Evolutionary conservation across 1,284 basidiomycete species (phyloP).

Genomic region (Ganoderma meredithae): DNA sequence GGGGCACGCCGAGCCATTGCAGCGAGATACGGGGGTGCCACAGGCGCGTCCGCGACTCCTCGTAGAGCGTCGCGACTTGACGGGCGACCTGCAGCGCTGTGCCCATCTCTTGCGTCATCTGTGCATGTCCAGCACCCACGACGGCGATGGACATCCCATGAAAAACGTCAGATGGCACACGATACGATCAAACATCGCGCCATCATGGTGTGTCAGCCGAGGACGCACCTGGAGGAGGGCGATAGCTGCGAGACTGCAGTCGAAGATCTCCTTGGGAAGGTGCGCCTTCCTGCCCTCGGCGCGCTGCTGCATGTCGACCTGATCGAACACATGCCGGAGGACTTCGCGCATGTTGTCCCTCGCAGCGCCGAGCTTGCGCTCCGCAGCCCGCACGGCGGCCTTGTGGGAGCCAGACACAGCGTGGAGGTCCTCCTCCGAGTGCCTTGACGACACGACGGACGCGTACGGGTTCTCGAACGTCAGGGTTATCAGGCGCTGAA

Average conservation of each 20-base stretch:
- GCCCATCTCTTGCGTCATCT: conserved; percentile 56
- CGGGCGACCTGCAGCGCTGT: conserved; percentile 47
- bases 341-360: conserved; percentile 44
- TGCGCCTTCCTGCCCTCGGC: conserved; percentile 36
- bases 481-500: conserved; percentile 44
- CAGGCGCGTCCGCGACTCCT: conserved; percentile 46
- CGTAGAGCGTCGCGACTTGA: conserved; percentile 45
- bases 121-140: neutral
- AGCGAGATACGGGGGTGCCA: conserved; percentile 54
- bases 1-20: conserved; percentile 57
- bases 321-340: conserved; percentile 45
- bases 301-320: conserved; percentile 41
- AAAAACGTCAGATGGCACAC: neutral
- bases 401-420: conserved; percentile 39
- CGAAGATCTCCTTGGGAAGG: conserved; percentile 44
- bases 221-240: conserved; percentile 53
- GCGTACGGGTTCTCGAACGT: conserved; percentile 43
- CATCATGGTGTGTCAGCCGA: neutral
- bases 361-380: conserved; percentile 42
- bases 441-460: neutral
- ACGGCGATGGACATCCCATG: neutral
- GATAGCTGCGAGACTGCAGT: conserved; percentile 51
- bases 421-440: conserved; percentile 21
- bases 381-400: conserved; percentile 38
- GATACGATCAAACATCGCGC: neutral